A percentile compares a stretch with the other conserved stretches of the same genome.
Conservation (phyloP, 176 grass and related monocot species). For the Themeda triandra region DNA sequence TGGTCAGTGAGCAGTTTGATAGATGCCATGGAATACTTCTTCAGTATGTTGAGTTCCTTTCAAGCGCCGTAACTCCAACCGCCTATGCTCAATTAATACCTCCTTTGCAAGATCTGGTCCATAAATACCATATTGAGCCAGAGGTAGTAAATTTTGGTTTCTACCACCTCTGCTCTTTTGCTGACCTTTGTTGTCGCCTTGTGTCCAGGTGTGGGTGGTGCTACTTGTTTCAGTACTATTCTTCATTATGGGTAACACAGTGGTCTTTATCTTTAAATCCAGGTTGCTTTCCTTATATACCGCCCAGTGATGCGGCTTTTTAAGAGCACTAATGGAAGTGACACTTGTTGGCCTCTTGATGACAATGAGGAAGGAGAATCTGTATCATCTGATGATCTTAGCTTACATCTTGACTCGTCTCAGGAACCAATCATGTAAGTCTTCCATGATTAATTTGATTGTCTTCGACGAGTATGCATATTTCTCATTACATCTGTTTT, state of each 20-base stretch:
- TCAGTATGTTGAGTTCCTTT: slow-evolving; percentile 98
- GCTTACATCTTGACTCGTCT: slow-evolving; percentile 61
- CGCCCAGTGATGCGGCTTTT: slow-evolving; percentile 98
- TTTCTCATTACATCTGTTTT: not conserved
- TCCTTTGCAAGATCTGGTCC: slow-evolving; percentile 74
- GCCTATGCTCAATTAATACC: slow-evolving; percentile 83
- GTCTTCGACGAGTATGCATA: not conserved
- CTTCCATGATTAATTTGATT: slow-evolving; percentile 26
- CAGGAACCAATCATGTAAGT: slow-evolving; percentile 71
- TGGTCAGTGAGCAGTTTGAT: slow-evolving; percentile 99
- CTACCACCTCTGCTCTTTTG: not conserved
- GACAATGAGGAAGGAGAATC: slow-evolving; percentile 62
- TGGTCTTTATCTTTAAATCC: slow-evolving; percentile 33
- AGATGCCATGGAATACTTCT: slow-evolving; percentile 95
- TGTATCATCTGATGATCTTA: slow-evolving; percentile 67
- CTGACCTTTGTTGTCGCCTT: not conserved
- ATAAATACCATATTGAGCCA: slow-evolving; percentile 96
- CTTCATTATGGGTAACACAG: slow-evolving; percentile 13
- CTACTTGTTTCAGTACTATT: slow-evolving; percentile 6
- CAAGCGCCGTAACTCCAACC: slow-evolving; percentile 64
- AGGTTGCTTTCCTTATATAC: slow-evolving; percentile 99
- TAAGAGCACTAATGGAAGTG: slow-evolving; percentile 54
- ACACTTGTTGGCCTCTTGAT: slow-evolving; percentile 86
- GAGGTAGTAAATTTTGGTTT: slow-evolving; percentile 52
- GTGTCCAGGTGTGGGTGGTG: not conserved